Base-by-base conservation (phyloP, 1,284 basidiomycete genomes). In the Anthracocystis panici-leucophaei region DNA sequence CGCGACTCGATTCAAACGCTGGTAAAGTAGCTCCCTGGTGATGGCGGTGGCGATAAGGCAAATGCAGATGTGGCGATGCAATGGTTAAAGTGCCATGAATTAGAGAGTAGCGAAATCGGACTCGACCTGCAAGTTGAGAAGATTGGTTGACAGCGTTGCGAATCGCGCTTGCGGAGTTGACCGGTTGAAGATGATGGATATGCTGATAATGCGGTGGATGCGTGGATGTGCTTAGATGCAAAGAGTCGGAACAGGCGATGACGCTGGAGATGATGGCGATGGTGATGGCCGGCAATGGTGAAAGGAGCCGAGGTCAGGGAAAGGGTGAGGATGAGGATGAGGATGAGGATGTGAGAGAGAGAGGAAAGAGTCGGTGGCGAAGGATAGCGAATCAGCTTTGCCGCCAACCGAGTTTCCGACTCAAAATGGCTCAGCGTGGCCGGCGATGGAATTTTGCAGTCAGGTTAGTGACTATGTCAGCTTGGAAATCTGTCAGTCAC, bases 21-120 rank as follows among this genome's bases (percentile, higher is more conserved):
- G 48, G 4, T 49, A 18, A 18, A 11, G 18, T 11, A 31, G 14
- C 25, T 11, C 29, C 29, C 5, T 4, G 45, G 45, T 16, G 45
- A n/a, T 48, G 27, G 27, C 27, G 46, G 16, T 48, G 45, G 49
- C 31, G 49, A 29, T 29, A 44, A 46, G 9, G 14, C n/a, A n/a
- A 33, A 25, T 23, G 25, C n/a, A 41, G 6, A 31, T 1, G 23
- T 12, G 11, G 12, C 14, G 38, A 21, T n/a, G n/a, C 8, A 18
- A 21, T 18, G 46, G 40, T 44, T 49, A 31, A 60, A n/a, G 40
- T 29, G 57, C 45, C 21, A 48, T 27, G 18, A 9, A 31, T 7
- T n/a, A 38, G 38, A 46, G 68, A 57, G 58, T 57, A 70, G 62
- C 62, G 57, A 21, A 54, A 57, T 33, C 68, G 62, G 57, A 70